Evolutionary conservation across 1,139 yeast species (phyloP).

Genomic region (Blastobotrys arbuscula): DNA sequence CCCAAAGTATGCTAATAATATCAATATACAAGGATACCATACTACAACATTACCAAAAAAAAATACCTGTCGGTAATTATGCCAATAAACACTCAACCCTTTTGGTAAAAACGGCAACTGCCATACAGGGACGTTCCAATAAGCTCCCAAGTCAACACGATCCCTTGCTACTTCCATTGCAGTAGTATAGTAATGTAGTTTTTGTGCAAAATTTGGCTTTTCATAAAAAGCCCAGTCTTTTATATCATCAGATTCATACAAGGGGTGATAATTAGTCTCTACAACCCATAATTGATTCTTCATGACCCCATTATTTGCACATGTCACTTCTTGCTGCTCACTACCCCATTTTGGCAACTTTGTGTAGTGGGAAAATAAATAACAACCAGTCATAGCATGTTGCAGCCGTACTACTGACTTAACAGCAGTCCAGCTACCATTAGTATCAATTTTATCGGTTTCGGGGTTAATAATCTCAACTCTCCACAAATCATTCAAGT

Average conservation of each 20-base stretch:
- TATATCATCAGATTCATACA: constrained; percentile 22
- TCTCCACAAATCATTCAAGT: constrained; percentile 29
- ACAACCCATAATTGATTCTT: constrained; percentile 60
- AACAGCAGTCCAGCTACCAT: constrained; percentile 41
- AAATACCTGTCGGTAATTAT: constrained; percentile 43
- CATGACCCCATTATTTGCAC: constrained; percentile 58
- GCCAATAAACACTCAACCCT: constrained; percentile 50
- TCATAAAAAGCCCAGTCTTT: constrained; percentile 32
- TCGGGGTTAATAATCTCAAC: constrained; percentile 21
- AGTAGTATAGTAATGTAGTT: constrained; percentile 30
- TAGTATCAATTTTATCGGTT: neutral
- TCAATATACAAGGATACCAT: constrained; percentile 37
- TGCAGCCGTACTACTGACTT: constrained; percentile 53
- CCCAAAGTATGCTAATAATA: constrained; percentile 16
- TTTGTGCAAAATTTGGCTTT: constrained; percentile 27
- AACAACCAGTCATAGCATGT: constrained; percentile 58
- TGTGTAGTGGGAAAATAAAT: constrained; percentile 54
- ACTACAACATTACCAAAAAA: constrained; percentile 54
- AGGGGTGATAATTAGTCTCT: constrained; percentile 56
- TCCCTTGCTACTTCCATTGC: constrained; percentile 18
- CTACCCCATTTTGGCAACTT: constrained; percentile 66
- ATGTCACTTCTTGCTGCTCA: constrained; percentile 68
- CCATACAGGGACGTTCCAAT: constrained; percentile 30
- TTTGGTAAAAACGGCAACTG: constrained; percentile 46
- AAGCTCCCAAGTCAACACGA: constrained; percentile 18